A percentile compares a stretch with the other conserved stretches of the same genome.
Conservation (phyloP, 1,284 basidiomycete genomes). For the Phellinidium pouzarii region DNA sequence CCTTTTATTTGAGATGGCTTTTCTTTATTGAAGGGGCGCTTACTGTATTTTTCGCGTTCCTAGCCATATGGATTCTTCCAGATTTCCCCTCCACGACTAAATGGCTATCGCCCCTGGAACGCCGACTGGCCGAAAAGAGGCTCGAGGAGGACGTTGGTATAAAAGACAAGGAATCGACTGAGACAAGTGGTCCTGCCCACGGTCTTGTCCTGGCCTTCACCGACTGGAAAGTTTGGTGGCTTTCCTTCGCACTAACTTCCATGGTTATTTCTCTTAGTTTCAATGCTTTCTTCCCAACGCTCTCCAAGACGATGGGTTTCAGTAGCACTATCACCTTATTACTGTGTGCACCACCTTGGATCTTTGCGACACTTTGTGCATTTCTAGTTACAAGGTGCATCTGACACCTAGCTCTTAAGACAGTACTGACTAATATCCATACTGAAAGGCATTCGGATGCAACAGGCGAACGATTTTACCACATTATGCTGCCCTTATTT, state of each 20-base stretch:
- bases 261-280: conserved; percentile 62
- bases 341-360: conserved; percentile 74
- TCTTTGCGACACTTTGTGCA: conserved; percentile 54
- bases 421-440: conserved; percentile 22
- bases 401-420: not conserved
- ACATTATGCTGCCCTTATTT: conserved; percentile 47
- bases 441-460: conserved; percentile 61
- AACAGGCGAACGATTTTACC: conserved; percentile 57
- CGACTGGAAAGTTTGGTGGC: conserved; percentile 73
- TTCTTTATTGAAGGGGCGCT: conserved; percentile 71
- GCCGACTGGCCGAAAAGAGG: conserved; percentile 58
- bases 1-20: conserved; percentile 46
- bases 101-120: conserved; percentile 60
- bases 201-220: conserved; percentile 54
- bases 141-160: conserved; percentile 67
- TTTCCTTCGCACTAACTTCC: conserved; percentile 49
- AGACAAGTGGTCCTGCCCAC: conserved; percentile 28
- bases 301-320: conserved; percentile 64
- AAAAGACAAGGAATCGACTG: conserved; percentile 26
- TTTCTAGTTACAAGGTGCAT: conserved; percentile 41
- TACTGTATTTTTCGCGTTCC: conserved; percentile 55
- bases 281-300: conserved; percentile 69
- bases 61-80: conserved; percentile 64
- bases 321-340: conserved; percentile 57
- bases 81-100: conserved; percentile 61